Evolutionary conservation across 192 early-diverging fungal species (phyloP).

Genomic region (Coemansia sp.): DNA sequence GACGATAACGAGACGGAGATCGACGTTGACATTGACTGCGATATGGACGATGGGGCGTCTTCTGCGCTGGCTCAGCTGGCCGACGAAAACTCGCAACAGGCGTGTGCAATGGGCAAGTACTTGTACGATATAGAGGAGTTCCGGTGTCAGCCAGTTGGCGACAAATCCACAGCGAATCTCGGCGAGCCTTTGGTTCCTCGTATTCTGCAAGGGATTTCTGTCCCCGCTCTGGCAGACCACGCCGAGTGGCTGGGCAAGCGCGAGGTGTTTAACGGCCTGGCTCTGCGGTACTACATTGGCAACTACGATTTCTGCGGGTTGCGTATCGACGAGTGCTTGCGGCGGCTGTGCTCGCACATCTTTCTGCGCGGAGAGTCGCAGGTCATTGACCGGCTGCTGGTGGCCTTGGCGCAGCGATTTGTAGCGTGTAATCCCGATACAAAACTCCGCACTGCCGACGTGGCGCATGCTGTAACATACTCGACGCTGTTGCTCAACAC

Average conservation of each 20-base stretch:
- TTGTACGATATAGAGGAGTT: conserved; percentile 46
- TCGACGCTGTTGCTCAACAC: conserved; percentile 90
- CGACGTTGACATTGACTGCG: not conserved
- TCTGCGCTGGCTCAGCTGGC: not conserved
- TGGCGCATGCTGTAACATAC: conserved; percentile 85
- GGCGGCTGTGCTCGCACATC: conserved; percentile 75
- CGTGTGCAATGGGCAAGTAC: conserved; percentile 48
- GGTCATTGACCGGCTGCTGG: conserved; percentile 86
- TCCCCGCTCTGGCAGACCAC: conserved; percentile 37
- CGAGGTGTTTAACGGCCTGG: conserved; percentile 57
- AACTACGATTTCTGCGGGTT: conserved; percentile 72
- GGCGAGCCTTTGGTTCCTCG: conserved; percentile 30
- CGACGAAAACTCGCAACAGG: conserved; percentile 35
- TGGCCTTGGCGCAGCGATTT: conserved; percentile 79
- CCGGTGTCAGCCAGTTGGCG: conserved; percentile 16
- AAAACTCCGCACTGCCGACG: conserved; percentile 57
- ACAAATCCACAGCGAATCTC: not conserved
- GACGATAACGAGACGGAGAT: not conserved
- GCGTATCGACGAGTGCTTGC: conserved; percentile 77
- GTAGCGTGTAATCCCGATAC: conserved; percentile 78
- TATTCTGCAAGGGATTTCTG: conserved; percentile 33
- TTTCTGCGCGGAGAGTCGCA: conserved; percentile 91
- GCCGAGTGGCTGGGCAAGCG: conserved; percentile 57
- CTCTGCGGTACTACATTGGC: conserved; percentile 71
- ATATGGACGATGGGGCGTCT: not conserved